Evolutionary conservation across 2,329 filamentous ascomycete species (phyloP).

Genomic region (Pseudopithomyces maydicus): DNA sequence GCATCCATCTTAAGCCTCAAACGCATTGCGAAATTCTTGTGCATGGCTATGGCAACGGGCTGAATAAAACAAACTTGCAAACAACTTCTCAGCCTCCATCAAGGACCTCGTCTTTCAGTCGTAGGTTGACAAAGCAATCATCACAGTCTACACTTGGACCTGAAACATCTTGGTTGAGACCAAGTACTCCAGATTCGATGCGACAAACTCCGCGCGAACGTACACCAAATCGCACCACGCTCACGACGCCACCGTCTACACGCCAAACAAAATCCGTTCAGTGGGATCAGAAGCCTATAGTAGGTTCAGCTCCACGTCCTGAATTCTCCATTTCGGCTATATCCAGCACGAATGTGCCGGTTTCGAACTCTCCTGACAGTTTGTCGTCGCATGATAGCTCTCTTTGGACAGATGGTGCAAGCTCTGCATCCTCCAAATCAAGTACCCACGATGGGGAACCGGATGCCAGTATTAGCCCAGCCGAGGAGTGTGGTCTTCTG

Average conservation of each 20-base stretch:
- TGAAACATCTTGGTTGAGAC: constrained; percentile 26
- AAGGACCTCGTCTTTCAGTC: background rate
- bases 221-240: background rate
- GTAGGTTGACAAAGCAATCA: constrained; percentile 8
- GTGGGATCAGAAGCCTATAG: background rate
- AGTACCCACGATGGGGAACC: constrained; percentile 23
- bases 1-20: constrained; percentile 26
- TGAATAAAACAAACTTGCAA: constrained; percentile 27
- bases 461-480: constrained; percentile 18
- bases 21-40: constrained; percentile 44
- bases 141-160: constrained; percentile 19
- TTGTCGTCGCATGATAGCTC: constrained; percentile 30
- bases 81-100: background rate
- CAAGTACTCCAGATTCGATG: constrained; percentile 19
- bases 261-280: background rate
- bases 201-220: constrained; percentile 1
- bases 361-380: constrained; percentile 34
- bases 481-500: constrained; percentile 32
- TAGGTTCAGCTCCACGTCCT: constrained; percentile 28
- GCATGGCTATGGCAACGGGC: constrained; percentile 46
- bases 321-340: constrained; percentile 7
- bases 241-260: background rate
- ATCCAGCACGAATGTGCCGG: constrained; percentile 1
- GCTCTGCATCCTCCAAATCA: constrained; percentile 35
- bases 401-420: constrained; percentile 37